Percentiles rank a stretch among this genome's conserved stretches.
phyloP scores from a whole-genome alignment of 306 rosid genomes.

The Dryas octopetala region DNA sequence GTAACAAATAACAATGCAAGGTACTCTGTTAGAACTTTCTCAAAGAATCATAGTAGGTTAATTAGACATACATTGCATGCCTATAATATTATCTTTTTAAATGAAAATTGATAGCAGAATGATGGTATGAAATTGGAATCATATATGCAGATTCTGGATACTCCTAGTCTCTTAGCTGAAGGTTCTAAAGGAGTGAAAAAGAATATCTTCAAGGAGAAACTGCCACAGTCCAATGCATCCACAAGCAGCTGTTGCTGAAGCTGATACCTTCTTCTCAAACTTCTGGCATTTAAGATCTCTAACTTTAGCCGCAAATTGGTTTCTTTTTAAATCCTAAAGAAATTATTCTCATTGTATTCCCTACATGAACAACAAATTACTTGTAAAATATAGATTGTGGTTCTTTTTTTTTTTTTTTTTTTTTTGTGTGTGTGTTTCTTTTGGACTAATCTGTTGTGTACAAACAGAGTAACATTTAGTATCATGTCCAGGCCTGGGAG shows the following conservation, averaged over 20 bases:
- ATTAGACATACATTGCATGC: background rate
- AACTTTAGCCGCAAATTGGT: slow-evolving; percentile 9
- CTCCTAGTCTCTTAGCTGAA: slow-evolving; percentile 88
- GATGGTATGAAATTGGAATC: slow-evolving; percentile 1
- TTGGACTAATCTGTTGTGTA: background rate
- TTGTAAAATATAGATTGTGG: slow-evolving; percentile 10
- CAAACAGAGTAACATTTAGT: slow-evolving; percentile 20
- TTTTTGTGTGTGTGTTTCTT: background rate
- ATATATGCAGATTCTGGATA: slow-evolving; percentile 75
- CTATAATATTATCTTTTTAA: background rate
- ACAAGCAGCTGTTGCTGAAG: slow-evolving; percentile 79
- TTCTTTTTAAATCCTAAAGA: background rate
- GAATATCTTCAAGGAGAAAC: slow-evolving; percentile 80
- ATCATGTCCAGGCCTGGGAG: slow-evolving; percentile 6
- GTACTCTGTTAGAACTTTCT: background rate
- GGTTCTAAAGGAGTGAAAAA: slow-evolving; percentile 77
- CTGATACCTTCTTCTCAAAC: slow-evolving; percentile 19
- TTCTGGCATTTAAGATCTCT: slow-evolving; percentile 18
- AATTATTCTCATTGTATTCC: slow-evolving; percentile 9
- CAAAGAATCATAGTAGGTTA: background rate
- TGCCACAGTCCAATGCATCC: slow-evolving; percentile 52
- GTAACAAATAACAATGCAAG: background rate
- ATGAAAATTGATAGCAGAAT: slow-evolving; percentile 10
- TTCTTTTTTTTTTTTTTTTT: background rate
- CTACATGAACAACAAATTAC: slow-evolving; percentile 15